These are phyloP conservation scores for Ogataea paraovalis DNA, from an alignment of 805 yeast genomes.

Conservation along the genomic window DNA sequence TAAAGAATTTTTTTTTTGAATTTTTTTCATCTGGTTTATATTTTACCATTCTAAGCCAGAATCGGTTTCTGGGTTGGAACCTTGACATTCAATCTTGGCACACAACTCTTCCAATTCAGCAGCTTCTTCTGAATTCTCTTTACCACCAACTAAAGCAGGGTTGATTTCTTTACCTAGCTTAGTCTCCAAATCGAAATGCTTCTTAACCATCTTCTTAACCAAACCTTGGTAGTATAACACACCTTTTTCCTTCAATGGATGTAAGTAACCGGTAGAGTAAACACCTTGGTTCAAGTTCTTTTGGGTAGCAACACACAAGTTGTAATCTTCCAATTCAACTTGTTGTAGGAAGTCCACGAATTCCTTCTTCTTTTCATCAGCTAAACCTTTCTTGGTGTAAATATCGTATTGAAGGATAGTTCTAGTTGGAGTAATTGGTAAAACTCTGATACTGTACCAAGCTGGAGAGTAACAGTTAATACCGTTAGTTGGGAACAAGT, in stretches of 20 bases:
- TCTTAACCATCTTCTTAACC: constrained; percentile 55
- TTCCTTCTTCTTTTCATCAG: constrained; percentile 50
- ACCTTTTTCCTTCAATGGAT: constrained; percentile 56
- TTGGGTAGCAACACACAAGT: constrained; percentile 56
- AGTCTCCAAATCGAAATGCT: constrained; percentile 45
- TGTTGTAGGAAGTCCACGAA: constrained; percentile 60
- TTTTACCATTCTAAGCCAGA: constrained; percentile 27
- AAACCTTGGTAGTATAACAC: constrained; percentile 54
- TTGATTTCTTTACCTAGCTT: constrained; percentile 43
- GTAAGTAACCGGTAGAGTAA: constrained; percentile 54
- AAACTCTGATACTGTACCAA: constrained; percentile 58
- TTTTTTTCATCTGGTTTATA: too few relatives aligned
- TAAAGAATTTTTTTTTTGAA: background rate
- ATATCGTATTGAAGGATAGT: constrained; percentile 59
- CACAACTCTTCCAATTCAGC: constrained; percentile 50
- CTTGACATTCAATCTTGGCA: constrained; percentile 46
- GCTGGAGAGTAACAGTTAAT: constrained; percentile 65
- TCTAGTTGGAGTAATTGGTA: constrained; percentile 50
- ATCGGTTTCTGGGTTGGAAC: constrained; percentile 34
- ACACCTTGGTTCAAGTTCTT: constrained; percentile 59
- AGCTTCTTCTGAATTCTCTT: constrained; percentile 37
- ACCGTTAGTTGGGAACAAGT: constrained; percentile 57
- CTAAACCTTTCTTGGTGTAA: constrained; percentile 55
- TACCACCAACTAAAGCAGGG: constrained; percentile 47
- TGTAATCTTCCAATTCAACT: constrained; percentile 60